These are phyloP conservation scores for Sungouiozyma intestinalis DNA, from an alignment of 805 yeast genomes.

Conservation along the genomic window DNA sequence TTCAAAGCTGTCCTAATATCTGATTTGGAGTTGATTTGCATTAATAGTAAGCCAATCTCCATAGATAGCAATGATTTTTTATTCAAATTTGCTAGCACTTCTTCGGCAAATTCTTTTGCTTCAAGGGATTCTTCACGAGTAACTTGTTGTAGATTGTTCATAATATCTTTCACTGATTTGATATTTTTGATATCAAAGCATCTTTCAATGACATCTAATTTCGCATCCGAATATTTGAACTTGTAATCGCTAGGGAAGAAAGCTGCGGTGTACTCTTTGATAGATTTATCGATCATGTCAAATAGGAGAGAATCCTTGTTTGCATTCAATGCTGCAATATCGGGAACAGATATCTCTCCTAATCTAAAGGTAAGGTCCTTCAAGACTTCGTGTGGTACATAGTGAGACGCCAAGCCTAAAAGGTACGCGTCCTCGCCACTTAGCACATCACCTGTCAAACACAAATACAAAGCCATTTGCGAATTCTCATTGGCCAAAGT, in stretches of 20 bases:
- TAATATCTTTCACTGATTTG: constrained; percentile 40
- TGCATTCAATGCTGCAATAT: constrained; percentile 1
- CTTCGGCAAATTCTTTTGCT: constrained; percentile 55
- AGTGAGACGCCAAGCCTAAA: constrained; percentile 87
- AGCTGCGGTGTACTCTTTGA: constrained; percentile 63
- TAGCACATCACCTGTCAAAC: constrained; percentile 74
- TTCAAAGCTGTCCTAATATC: constrained; percentile 57
- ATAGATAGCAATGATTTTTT: constrained; percentile 72
- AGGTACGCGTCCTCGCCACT: constrained; percentile 72
- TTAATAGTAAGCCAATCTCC: constrained; percentile 57
- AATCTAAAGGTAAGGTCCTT: constrained; percentile 55
- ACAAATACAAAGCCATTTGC: constrained; percentile 73
- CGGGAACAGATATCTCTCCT: constrained; percentile 39
- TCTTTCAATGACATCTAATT: constrained; percentile 54
- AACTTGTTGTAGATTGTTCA: constrained; percentile 37
- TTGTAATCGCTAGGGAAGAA: constrained; percentile 53
- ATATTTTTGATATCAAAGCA: constrained; percentile 45
- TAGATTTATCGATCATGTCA: constrained; percentile 51
- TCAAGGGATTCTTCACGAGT: constrained; percentile 40
- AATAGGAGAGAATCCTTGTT: constrained; percentile 10
- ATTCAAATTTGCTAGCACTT: constrained; percentile 44
- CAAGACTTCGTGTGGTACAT: constrained; percentile 56
- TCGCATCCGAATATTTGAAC: constrained; percentile 45
- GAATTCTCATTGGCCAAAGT: constrained; percentile 40
- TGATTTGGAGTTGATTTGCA: constrained; percentile 48